phyloP scores from a whole-genome alignment of 257 asterid genomes.

The Jaltomata sinuosa region DNA sequence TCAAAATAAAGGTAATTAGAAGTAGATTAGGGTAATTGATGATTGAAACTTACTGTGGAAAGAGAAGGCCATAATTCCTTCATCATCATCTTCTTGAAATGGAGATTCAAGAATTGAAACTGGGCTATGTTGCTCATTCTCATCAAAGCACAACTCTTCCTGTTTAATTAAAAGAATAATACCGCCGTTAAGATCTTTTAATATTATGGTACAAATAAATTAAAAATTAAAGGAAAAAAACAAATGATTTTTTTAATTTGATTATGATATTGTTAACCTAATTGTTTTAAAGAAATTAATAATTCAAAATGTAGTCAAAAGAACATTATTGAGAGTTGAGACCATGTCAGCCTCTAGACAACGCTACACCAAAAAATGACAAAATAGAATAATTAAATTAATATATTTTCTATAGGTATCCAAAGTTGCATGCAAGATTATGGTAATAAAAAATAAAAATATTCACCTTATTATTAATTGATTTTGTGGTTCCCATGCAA shows the following conservation, averaged over 20 bases:
- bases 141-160: slow-evolving; percentile 36
- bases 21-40: background rate
- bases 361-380: background rate
- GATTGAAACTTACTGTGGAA: slow-evolving; percentile 20
- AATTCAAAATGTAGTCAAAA: background rate
- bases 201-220: background rate
- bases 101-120: slow-evolving; percentile 74
- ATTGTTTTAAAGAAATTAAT: background rate
- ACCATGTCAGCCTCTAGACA: background rate
- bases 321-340: background rate
- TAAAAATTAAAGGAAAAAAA: background rate
- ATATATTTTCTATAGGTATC: background rate
- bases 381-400: background rate
- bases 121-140: slow-evolving; percentile 62
- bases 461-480: slow-evolving; percentile 2
- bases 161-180: slow-evolving; percentile 1
- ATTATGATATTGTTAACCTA: background rate
- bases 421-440: background rate
- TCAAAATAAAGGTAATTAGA: background rate
- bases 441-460: background rate
- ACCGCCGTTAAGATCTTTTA: background rate
- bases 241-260: background rate
- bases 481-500: background rate
- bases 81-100: slow-evolving; percentile 33
- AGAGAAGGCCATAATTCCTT: slow-evolving; percentile 1